Percentiles rank a stretch among this genome's conserved stretches.
Conservation (phyloP, 1,284 basidiomycete species). For the Sparassis latifolia region DNA sequence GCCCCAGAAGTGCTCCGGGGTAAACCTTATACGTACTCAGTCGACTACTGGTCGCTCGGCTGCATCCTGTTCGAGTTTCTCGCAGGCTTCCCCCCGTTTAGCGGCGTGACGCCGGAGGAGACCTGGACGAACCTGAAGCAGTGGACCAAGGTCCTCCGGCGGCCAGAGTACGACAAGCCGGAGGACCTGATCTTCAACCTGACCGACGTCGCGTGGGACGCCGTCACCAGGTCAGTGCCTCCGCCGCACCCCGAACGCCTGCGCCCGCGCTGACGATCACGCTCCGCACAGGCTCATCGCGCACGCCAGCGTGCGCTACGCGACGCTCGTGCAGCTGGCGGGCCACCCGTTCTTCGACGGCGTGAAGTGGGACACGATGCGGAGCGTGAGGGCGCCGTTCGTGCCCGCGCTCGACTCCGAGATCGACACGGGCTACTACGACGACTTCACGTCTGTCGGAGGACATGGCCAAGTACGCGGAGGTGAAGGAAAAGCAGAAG, state of each 20-base stretch:
- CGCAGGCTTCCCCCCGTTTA: slow-evolving; percentile 97
- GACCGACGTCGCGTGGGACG: slow-evolving; percentile 91
- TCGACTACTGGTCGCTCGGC: slow-evolving; percentile 98
- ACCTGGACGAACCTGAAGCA: slow-evolving; percentile 99
- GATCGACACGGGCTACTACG: slow-evolving; percentile 96
- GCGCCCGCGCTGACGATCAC: background rate
- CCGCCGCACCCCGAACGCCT: too few species aligned
- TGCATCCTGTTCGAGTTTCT: slow-evolving; percentile 98
- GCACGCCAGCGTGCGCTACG: slow-evolving; percentile 76
- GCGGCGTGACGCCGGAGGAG: slow-evolving; percentile 92
- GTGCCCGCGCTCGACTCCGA: slow-evolving; percentile 95
- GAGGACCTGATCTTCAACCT: slow-evolving; percentile 98
- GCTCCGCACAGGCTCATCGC: slow-evolving; percentile 44
- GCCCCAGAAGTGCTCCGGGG: slow-evolving; percentile 91
- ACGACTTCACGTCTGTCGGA: slow-evolving; percentile 87
- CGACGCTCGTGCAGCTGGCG: slow-evolving; percentile 69
- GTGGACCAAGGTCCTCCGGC: slow-evolving; percentile 86
- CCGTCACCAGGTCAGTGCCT: slow-evolving; percentile 69
- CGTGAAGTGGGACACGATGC: slow-evolving; percentile 74
- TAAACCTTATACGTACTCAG: slow-evolving; percentile 91
- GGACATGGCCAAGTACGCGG: slow-evolving; percentile 98
- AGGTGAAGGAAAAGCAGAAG: slow-evolving; percentile 95
- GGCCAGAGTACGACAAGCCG: slow-evolving; percentile 93
- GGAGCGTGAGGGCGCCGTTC: slow-evolving; percentile 83
- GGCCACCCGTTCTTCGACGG: slow-evolving; percentile 82